Percentiles rank a stretch among this genome's conserved stretches.
Evolutionary conservation across 2,329 filamentous ascomycete species (phyloP).

Genomic region (Colletotrichum siamense): DNA sequence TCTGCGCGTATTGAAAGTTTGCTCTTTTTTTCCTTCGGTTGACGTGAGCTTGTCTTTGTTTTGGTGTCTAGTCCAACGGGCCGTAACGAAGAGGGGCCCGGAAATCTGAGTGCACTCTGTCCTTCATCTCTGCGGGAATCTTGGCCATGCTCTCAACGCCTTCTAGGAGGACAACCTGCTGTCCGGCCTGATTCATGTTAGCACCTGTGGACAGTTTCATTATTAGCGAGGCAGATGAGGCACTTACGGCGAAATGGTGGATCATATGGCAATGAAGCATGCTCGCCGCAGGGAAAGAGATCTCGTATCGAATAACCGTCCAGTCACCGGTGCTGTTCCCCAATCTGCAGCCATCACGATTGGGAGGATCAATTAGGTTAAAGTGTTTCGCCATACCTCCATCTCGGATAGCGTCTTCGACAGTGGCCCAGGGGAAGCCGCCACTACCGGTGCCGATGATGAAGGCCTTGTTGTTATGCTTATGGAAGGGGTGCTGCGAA

Average conservation of each 20-base stretch:
- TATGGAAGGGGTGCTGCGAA: slow-evolving; percentile 15
- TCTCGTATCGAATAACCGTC: slow-evolving; percentile 19
- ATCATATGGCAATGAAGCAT: slow-evolving; percentile 20
- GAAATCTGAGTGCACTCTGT: slow-evolving; percentile 15
- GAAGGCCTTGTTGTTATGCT: slow-evolving; percentile 15
- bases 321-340: slow-evolving; percentile 12
- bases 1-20: neutral
- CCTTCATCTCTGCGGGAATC: slow-evolving; percentile 9
- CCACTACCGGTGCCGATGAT: slow-evolving; percentile 8
- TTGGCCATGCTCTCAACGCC: slow-evolving; percentile 6
- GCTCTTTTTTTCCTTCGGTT: neutral
- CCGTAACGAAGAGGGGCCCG: neutral
- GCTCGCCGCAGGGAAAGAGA: slow-evolving; percentile 8
- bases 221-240: neutral
- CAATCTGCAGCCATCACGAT: slow-evolving; percentile 9
- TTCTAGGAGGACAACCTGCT: slow-evolving; percentile 8
- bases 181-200: neutral
- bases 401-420: slow-evolving; percentile 7
- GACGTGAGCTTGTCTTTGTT: neutral
- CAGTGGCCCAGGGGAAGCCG: slow-evolving; percentile 11
- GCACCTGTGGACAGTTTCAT: neutral
- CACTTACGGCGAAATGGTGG: slow-evolving; percentile 12
- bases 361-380: slow-evolving; percentile 3
- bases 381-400: slow-evolving; percentile 1
- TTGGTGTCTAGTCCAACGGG: neutral